A percentile compares a stretch with the other conserved stretches of the same genome.
phyloP scores from a whole-genome alignment of 1,139 yeast species.

The Suhomyces anneliseae region DNA sequence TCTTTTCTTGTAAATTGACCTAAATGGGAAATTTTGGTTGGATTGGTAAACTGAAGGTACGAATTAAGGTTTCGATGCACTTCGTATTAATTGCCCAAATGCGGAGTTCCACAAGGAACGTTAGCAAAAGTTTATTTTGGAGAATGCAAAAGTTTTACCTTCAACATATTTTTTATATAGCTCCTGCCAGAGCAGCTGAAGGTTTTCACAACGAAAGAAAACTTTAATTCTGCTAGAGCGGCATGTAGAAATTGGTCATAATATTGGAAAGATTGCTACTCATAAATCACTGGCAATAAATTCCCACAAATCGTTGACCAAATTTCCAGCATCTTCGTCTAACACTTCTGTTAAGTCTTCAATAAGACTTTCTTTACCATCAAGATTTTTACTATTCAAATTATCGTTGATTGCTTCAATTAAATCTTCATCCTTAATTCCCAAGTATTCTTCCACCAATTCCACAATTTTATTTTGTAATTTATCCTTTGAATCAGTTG shows the following conservation, averaged over 20 bases:
- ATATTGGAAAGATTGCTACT: too few species aligned
- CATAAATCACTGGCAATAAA: constrained; percentile 14
- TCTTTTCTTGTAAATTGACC: too few species aligned
- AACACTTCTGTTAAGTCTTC: constrained; percentile 52
- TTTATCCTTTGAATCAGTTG: constrained; percentile 15
- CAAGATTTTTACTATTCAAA: constrained; percentile 31
- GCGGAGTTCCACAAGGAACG: too few species aligned
- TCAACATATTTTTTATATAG: too few species aligned
- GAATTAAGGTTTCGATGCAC: too few species aligned
- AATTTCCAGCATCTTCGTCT: constrained; percentile 54
- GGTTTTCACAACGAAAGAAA: background rate
- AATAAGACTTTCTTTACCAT: constrained; percentile 31
- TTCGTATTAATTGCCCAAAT: too few species aligned
- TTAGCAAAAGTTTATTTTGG: too few species aligned
- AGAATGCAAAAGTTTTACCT: too few species aligned
- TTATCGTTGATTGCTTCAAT: constrained; percentile 42
- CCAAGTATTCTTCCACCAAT: constrained; percentile 52
- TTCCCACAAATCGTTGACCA: constrained; percentile 40
- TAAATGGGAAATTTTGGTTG: too few species aligned
- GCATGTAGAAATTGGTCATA: too few species aligned
- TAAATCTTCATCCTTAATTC: constrained; percentile 52
- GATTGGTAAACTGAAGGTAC: too few species aligned
- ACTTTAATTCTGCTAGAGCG: background rate
- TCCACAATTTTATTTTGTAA: constrained; percentile 37
- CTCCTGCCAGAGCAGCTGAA: too few species aligned